Percentiles rank a stretch among this genome's conserved stretches.
These are phyloP conservation scores for Umbelopsis ramanniana DNA, from an alignment of 192 early-diverging fungal genomes.

Conservation along the genomic window DNA sequence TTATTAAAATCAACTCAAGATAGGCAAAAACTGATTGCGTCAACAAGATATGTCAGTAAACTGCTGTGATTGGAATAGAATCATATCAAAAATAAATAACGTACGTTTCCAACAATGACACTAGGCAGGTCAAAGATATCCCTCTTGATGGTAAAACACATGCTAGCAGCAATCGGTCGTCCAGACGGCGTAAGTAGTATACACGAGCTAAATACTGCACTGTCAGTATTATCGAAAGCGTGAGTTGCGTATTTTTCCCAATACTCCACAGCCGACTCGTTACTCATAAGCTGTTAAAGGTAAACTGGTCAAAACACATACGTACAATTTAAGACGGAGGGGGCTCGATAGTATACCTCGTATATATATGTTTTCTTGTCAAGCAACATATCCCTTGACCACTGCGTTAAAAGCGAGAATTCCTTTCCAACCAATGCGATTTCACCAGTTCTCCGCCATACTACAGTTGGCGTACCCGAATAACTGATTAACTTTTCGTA, in stretches of 20 bases:
- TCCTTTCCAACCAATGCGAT: constrained; percentile 96
- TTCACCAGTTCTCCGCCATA: constrained; percentile 97
- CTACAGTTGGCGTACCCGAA: constrained; percentile 94
- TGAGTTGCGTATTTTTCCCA: constrained; percentile 94
- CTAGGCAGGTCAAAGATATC: constrained; percentile 96
- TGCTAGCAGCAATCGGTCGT: constrained; percentile 82
- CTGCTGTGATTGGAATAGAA: too few species aligned
- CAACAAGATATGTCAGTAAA: neutral
- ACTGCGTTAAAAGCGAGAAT: constrained; percentile 91
- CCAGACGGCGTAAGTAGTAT: constrained; percentile 76
- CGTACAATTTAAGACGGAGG: neutral
- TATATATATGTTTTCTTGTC: constrained; percentile 83
- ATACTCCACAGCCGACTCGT: constrained; percentile 89
- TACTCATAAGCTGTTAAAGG: constrained; percentile 83
- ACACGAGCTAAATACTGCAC: constrained; percentile 89
- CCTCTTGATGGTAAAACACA: constrained; percentile 96
- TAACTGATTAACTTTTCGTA: constrained; percentile 95
- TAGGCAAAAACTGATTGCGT: constrained; percentile 8
- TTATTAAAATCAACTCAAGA: constrained; percentile 17
- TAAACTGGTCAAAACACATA: neutral
- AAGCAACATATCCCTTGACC: constrained; percentile 83
- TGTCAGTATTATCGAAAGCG: constrained; percentile 93
- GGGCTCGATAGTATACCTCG: constrained; percentile 48
- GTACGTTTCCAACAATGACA: constrained; percentile 78
- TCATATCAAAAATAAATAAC: constrained; percentile 3